Conservation (phyloP, 805 yeast species). For the Barnettozyma californica region DNA sequence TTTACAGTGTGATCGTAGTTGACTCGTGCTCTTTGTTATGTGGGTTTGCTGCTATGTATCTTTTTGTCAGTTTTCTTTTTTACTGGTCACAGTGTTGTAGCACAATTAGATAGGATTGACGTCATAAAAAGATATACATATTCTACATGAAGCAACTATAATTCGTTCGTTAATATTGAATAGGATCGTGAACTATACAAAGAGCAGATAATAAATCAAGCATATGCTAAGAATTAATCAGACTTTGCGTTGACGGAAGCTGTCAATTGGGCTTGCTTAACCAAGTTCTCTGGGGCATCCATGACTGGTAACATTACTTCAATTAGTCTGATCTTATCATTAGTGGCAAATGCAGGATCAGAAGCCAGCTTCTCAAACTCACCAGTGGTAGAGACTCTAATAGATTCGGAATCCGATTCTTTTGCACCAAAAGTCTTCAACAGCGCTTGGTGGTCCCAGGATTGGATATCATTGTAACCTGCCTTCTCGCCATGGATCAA, state of each 20-base stretch:
- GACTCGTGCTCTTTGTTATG: too few relatives aligned
- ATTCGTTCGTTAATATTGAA: neutral
- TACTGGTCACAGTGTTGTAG: too few relatives aligned
- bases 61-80: too few relatives aligned
- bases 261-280: constrained; percentile 61
- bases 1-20: neutral
- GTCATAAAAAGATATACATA: too few relatives aligned
- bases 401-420: constrained; percentile 41
- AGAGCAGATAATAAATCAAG: neutral
- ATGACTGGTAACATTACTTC: constrained; percentile 64
- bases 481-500: constrained; percentile 67
- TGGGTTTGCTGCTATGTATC: too few relatives aligned
- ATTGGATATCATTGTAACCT: constrained; percentile 59
- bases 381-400: constrained; percentile 49
- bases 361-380: constrained; percentile 49
- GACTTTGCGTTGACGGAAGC: constrained; percentile 37
- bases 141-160: neutral
- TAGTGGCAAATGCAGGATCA: constrained; percentile 43
- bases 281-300: constrained; percentile 66
- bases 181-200: neutral
- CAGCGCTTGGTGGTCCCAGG: constrained; percentile 59
- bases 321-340: constrained; percentile 57
- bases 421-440: constrained; percentile 46
- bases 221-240: neutral
- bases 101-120: too few relatives aligned